Conservation (phyloP, 2,329 filamentous ascomycete genomes). For the Colletotrichum sansevieriae region DNA sequence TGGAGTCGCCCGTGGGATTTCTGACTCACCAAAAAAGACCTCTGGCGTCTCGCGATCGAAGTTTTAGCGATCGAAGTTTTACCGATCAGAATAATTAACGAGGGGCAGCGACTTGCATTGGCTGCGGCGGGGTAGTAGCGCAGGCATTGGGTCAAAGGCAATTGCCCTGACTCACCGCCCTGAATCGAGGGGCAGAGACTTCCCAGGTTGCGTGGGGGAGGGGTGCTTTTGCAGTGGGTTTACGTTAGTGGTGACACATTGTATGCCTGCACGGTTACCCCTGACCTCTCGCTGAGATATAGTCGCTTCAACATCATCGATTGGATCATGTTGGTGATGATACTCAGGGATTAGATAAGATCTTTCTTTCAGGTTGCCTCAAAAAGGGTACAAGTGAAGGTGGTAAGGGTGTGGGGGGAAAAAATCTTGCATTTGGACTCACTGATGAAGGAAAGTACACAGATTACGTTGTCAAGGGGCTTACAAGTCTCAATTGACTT, state of each 20-base stretch:
- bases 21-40: constrained; percentile 35
- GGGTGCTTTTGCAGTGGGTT: constrained; percentile 10
- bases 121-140: constrained; percentile 37
- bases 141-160: constrained; percentile 34
- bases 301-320: background rate
- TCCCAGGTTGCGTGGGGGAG: constrained; percentile 29
- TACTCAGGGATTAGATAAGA: too few species aligned
- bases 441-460: too few species aligned
- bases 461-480: too few species aligned
- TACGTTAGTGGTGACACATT: background rate
- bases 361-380: too few species aligned
- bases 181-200: constrained; percentile 37
- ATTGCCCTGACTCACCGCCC: constrained; percentile 41
- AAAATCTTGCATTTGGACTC: too few species aligned
- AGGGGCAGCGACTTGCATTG: constrained; percentile 39
- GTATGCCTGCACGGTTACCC: constrained; percentile 8
- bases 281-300: background rate
- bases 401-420: too few species aligned
- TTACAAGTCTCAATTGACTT: too few species aligned
- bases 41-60: constrained; percentile 27
- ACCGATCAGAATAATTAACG: constrained; percentile 34
- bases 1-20: background rate
- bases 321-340: background rate
- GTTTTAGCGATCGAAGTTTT: constrained; percentile 35
- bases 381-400: too few species aligned